phyloP scores from a whole-genome alignment of 192 early-diverging fungal genomes.

The Chytriomyces hyalinus region DNA sequence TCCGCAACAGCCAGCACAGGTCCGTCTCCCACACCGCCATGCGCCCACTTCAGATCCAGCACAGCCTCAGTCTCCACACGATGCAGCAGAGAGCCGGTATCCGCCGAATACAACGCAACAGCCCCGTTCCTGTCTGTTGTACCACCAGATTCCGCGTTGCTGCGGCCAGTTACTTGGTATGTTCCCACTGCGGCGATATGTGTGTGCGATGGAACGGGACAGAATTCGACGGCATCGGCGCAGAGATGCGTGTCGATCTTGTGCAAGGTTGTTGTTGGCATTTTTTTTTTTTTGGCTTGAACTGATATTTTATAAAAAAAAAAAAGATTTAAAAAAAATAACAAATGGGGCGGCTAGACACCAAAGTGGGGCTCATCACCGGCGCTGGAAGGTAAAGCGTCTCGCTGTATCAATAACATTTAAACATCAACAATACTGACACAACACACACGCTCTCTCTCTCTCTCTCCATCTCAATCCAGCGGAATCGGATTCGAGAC shows the following conservation, averaged over 20 bases:
- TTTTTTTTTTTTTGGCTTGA: background rate
- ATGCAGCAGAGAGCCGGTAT: background rate
- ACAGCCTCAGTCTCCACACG: slow-evolving; percentile 43
- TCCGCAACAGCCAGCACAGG: slow-evolving; percentile 37
- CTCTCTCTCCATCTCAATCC: background rate
- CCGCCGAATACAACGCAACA: slow-evolving; percentile 65
- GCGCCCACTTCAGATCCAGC: slow-evolving; percentile 61
- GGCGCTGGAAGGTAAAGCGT: slow-evolving; percentile 62
- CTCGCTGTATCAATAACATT: background rate
- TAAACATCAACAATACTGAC: background rate
- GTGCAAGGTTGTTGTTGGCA: slow-evolving; percentile 17
- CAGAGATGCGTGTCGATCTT: slow-evolving; percentile 57
- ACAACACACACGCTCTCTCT: background rate
- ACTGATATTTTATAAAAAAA: background rate
- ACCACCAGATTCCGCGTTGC: background rate
- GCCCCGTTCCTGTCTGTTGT: slow-evolving; percentile 66
- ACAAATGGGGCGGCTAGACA: slow-evolving; percentile 57
- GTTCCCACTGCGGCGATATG: slow-evolving; percentile 55
- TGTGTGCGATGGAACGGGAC: slow-evolving; percentile 35
- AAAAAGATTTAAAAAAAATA: background rate
- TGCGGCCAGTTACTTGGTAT: slow-evolving; percentile 52
- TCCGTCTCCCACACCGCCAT: background rate
- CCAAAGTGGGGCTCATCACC: slow-evolving; percentile 83
- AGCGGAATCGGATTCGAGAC: slow-evolving; percentile 85
- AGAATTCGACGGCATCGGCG: slow-evolving; percentile 62